Evolutionary conservation across 306 rosid species (phyloP).

Genomic region (Acacia acuminata): DNA sequence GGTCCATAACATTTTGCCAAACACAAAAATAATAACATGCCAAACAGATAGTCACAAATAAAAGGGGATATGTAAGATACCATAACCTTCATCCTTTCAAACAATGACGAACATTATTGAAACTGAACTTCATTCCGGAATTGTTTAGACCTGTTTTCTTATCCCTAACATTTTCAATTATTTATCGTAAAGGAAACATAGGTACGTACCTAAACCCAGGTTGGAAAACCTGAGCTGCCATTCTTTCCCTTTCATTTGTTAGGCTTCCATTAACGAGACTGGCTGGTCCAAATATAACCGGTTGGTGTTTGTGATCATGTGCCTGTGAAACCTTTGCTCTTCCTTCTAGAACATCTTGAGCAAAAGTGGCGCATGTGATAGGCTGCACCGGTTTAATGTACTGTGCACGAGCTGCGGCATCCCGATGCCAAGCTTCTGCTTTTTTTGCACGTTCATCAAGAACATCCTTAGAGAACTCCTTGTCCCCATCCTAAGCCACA

Average conservation of each 20-base stretch:
- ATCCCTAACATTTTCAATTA: constrained; percentile 4
- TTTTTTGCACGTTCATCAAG: constrained; percentile 81
- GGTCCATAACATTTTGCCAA: neutral
- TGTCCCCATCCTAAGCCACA: constrained; percentile 67
- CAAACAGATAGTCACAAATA: neutral
- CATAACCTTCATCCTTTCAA: neutral
- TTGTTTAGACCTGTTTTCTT: neutral
- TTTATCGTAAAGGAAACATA: neutral
- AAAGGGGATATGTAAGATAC: neutral
- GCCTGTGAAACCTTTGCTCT: constrained; percentile 77
- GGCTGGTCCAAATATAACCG: constrained; percentile 89
- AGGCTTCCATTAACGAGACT: constrained; percentile 78
- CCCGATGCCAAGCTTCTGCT: constrained; percentile 87
- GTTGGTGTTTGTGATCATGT: constrained; percentile 95
- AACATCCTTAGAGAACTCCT: constrained; percentile 63
- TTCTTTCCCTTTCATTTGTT: constrained; percentile 80
- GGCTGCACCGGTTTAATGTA: constrained; percentile 69
- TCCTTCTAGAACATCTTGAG: constrained; percentile 98
- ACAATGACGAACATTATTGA: constrained; percentile 7
- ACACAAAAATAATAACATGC: neutral
- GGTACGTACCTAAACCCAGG: constrained; percentile 63
- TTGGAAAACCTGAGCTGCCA: constrained; percentile 95
- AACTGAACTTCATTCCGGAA: constrained; percentile 22
- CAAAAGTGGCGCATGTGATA: constrained; percentile 94
- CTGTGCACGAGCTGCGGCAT: constrained; percentile 61